Conservation (phyloP, 768 basidiomycete genomes). For the Boletus insuetus region DNA sequence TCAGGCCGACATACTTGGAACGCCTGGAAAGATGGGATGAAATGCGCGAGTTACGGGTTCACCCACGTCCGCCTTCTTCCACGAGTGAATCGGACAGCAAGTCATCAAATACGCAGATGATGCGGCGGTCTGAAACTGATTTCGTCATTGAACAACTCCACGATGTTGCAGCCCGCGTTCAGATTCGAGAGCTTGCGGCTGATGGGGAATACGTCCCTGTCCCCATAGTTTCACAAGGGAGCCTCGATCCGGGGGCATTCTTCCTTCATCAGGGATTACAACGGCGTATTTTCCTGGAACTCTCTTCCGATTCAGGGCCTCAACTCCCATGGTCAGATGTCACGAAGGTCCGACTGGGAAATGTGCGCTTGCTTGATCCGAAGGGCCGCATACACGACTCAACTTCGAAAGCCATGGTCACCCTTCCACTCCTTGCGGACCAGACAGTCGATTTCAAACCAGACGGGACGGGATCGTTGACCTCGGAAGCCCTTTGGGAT, state of each 20-base stretch:
- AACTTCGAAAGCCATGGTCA: constrained; percentile 64
- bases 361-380: constrained; percentile 80
- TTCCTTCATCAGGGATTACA: constrained; percentile 92
- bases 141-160: constrained; percentile 85
- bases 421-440: constrained; percentile 70
- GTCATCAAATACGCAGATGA: constrained; percentile 52
- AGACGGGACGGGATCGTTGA: constrained; percentile 77
- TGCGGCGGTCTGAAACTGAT: constrained; percentile 92
- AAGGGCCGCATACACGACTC: constrained; percentile 83
- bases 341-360: constrained; percentile 72
- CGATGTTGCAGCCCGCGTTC: constrained; percentile 86
- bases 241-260: constrained; percentile 82
- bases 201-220: constrained; percentile 84
- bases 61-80: constrained; percentile 35
- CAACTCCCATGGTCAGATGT: constrained; percentile 87
- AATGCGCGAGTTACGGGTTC: constrained; percentile 71
- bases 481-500: constrained; percentile 84
- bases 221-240: constrained; percentile 72
- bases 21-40: constrained; percentile 94
- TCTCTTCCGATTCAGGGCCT: constrained; percentile 85
- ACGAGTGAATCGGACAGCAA: constrained; percentile 34
- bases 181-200: constrained; percentile 82
- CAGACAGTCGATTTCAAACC: constrained; percentile 72
- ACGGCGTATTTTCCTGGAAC: constrained; percentile 68
- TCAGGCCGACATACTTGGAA: constrained; percentile 80